These are phyloP conservation scores for Amylostereum areolatum DNA, from an alignment of 1,284 basidiomycete species.

Conservation along the genomic window DNA sequence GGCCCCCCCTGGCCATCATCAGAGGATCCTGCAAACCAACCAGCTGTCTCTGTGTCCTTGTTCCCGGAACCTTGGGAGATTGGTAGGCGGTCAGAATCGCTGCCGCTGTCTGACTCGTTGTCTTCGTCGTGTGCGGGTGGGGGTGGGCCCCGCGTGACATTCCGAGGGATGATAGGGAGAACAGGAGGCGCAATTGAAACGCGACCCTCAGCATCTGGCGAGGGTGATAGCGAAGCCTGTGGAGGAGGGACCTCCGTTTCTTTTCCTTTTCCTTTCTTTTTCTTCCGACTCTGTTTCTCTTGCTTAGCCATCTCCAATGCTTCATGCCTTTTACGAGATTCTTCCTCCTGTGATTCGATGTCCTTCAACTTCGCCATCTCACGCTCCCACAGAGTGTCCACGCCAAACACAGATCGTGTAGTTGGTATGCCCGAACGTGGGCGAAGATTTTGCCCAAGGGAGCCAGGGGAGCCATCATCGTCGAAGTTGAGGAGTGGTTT, in stretches of 20 bases:
- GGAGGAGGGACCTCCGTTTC: constrained; percentile 23
- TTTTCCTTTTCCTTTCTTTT: constrained; percentile 38
- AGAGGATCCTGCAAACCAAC: constrained; percentile 58
- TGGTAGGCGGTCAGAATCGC: constrained; percentile 31
- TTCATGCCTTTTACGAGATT: constrained; percentile 42
- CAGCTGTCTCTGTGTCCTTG: constrained; percentile 25
- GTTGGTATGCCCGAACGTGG: constrained; percentile 23
- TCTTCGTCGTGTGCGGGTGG: constrained; percentile 41
- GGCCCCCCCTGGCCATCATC: constrained; percentile 50
- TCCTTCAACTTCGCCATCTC: constrained; percentile 69
- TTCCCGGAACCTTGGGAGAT: constrained; percentile 1
- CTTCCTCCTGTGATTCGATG: constrained; percentile 60
- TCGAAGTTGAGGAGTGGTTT: constrained; percentile 61
- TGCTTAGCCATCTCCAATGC: constrained; percentile 38
- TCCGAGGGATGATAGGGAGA: constrained; percentile 49
- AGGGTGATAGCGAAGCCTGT: constrained; percentile 2
- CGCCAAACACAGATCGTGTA: constrained; percentile 73
- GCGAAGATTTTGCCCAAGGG: constrained; percentile 1
- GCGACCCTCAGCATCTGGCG: constrained; percentile 5
- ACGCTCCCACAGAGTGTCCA: constrained; percentile 75
- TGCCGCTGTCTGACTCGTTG: constrained; percentile 42
- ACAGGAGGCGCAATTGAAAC: constrained; percentile 40
- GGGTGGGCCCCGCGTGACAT: constrained; percentile 28
- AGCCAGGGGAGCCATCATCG: constrained; percentile 31
- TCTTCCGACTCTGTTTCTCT: constrained; percentile 31